Evolutionary conservation across 441 rosid species (phyloP).

Genomic region (Pelargonium australe): DNA sequence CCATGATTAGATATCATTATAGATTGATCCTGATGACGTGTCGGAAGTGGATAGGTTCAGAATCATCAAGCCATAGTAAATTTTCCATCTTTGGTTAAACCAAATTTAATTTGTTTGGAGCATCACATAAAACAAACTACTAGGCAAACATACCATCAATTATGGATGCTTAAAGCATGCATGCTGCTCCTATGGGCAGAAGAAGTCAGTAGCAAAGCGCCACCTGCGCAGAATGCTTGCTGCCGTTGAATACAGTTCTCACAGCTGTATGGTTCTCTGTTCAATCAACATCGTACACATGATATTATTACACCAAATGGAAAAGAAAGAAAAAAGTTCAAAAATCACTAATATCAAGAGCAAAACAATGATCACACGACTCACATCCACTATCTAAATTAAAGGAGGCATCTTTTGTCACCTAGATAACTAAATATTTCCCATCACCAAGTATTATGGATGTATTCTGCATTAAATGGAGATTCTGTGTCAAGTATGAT

Average conservation of each 20-base stretch:
- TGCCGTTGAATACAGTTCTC: background rate
- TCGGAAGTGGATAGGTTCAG: constrained; percentile 22
- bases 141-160: background rate
- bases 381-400: too few species aligned
- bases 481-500: too few species aligned
- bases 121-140: background rate
- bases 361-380: background rate
- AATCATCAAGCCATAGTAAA: background rate
- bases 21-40: constrained; percentile 26
- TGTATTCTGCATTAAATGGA: too few species aligned
- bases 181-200: background rate
- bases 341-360: background rate
- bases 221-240: background rate
- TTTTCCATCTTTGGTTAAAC: constrained; percentile 3
- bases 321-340: background rate
- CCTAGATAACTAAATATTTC: too few species aligned
- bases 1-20: constrained; percentile 16
- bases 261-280: constrained; percentile 4
- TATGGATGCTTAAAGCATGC: background rate
- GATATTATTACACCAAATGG: background rate
- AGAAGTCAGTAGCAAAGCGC: background rate
- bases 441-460: too few species aligned
- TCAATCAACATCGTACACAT: constrained; percentile 1
- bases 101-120: background rate
- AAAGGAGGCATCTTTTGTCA: too few species aligned